Percentiles rank a stretch among this genome's conserved stretches.
Conservation (phyloP, 441 rosid genomes). For the Syzygium malaccense region DNA sequence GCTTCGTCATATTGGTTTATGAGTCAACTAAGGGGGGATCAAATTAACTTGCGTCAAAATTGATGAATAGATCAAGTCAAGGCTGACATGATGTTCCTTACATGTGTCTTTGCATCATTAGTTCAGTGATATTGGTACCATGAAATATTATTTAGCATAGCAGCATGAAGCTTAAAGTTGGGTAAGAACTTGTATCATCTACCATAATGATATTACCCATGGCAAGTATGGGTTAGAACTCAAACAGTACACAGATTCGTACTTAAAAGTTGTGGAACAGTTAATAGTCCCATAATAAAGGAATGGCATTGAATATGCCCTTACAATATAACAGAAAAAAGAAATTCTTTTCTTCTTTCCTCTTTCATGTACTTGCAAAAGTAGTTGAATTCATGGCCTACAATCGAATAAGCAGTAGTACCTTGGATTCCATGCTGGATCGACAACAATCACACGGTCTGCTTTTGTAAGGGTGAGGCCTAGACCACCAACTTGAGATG, state of each 20-base stretch:
- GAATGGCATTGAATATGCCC: background rate
- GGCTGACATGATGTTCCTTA: background rate
- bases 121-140: background rate
- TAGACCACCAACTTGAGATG: conserved; percentile 97
- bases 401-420: conserved; percentile 10
- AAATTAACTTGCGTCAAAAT: background rate
- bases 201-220: background rate
- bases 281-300: background rate
- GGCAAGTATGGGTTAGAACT: background rate
- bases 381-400: background rate
- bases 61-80: background rate
- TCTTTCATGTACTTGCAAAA: background rate
- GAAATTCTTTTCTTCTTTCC: background rate
- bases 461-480: conserved; percentile 97
- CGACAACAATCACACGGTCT: conserved; percentile 96
- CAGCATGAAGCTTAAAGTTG: background rate
- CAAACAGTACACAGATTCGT: background rate
- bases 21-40: background rate
- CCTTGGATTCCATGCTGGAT: conserved; percentile 99
- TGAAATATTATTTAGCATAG: background rate
- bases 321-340: background rate
- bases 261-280: background rate
- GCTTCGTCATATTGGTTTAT: background rate
- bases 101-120: background rate
- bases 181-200: background rate